Conservation (phyloP, 2,329 filamentous ascomycete species). For the Mycosphaerella arachidis region DNA sequence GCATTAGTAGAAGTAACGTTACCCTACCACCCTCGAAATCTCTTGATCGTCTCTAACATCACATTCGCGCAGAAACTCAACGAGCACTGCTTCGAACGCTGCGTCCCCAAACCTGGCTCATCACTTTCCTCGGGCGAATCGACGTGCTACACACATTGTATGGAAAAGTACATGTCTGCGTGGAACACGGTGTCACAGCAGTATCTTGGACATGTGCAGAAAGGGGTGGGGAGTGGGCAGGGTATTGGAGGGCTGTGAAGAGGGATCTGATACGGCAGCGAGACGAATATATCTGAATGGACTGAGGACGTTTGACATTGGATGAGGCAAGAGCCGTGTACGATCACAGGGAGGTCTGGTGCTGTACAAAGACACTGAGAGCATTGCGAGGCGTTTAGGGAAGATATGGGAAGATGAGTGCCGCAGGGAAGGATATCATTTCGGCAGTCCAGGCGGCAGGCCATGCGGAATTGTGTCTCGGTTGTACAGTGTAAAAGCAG, state of each 20-base stretch:
- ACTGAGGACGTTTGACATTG: too few species aligned
- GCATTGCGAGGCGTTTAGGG: constrained; percentile 13
- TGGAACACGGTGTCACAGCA: constrained; percentile 50
- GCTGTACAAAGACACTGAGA: neutral
- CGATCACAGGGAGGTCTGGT: neutral
- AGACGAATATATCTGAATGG: neutral
- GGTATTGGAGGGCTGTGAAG: constrained; percentile 10
- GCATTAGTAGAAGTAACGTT: constrained; percentile 45
- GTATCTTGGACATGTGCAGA: constrained; percentile 48
- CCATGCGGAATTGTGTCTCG: neutral
- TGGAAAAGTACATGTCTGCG: constrained; percentile 54
- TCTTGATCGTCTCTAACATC: too few species aligned
- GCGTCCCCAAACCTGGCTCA: constrained; percentile 49
- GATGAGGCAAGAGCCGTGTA: neutral
- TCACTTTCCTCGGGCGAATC: constrained; percentile 49
- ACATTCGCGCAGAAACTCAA: constrained; percentile 46
- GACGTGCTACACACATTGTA: constrained; percentile 48
- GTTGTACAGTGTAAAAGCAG: constrained; percentile 9
- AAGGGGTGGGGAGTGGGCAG: constrained; percentile 28
- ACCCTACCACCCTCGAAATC: too few species aligned
- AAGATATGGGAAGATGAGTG: neutral
- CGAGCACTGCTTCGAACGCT: constrained; percentile 54
- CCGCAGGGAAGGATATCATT: neutral
- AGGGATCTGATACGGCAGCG: neutral
- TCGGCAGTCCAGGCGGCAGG: neutral